phyloP scores from a whole-genome alignment of 768 basidiomycete species.

The Holtermanniella nyarrowii region DNA sequence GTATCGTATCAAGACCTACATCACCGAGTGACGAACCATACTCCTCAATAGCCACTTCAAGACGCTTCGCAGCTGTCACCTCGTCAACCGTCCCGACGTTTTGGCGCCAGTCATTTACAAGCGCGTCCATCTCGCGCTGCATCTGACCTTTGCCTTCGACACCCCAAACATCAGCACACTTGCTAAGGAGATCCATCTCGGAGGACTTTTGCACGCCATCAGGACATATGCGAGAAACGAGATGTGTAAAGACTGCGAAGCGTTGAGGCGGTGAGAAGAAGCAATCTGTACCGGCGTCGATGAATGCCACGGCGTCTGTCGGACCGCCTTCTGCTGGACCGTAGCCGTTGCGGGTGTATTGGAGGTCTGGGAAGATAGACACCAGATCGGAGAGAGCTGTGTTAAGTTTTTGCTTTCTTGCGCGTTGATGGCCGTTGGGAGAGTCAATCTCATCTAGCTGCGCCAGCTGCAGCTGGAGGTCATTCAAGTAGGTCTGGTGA shows the following conservation, averaged over 20 bases:
- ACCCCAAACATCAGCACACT: slow-evolving; percentile 34
- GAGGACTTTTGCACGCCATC: neutral
- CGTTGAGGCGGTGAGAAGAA: slow-evolving; percentile 25
- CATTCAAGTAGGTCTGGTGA: slow-evolving; percentile 25
- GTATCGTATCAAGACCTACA: neutral
- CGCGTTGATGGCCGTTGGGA: slow-evolving; percentile 2
- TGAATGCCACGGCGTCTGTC: too few species aligned
- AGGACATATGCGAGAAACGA: slow-evolving; percentile 3
- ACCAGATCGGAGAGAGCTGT: slow-evolving; percentile 13
- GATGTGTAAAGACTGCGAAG: slow-evolving; percentile 19
- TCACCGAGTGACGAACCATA: neutral
- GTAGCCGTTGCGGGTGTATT: neutral
- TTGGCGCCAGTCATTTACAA: slow-evolving; percentile 23
- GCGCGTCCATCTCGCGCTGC: slow-evolving; percentile 28
- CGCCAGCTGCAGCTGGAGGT: slow-evolving; percentile 26
- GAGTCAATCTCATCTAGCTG: slow-evolving; percentile 4
- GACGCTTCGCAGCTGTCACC: neutral
- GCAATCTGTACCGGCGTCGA: neutral
- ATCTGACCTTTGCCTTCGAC: slow-evolving; percentile 18
- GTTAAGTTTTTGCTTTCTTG: slow-evolving; percentile 3
- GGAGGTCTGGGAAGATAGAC: slow-evolving; percentile 3
- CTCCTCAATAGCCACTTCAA: neutral
- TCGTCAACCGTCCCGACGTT: slow-evolving; percentile 18
- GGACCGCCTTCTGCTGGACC: too few species aligned
- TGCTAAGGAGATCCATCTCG: slow-evolving; percentile 22